phyloP scores from a whole-genome alignment of 2,329 filamentous ascomycete genomes.

The Seiridium cupressi region DNA sequence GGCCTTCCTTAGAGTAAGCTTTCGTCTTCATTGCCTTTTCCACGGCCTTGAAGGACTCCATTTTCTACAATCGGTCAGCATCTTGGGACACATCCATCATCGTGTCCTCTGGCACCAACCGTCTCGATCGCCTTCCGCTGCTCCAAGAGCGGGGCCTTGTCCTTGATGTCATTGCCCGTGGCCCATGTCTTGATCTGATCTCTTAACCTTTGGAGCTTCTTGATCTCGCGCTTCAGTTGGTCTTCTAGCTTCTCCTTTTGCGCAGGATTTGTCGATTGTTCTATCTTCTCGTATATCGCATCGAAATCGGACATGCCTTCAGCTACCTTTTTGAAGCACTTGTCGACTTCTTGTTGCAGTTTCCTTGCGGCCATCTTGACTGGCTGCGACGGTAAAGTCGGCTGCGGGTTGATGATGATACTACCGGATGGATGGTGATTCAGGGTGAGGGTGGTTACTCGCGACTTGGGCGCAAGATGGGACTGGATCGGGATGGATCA shows the following conservation, averaged over 20 bases:
- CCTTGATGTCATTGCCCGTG: conserved; percentile 97
- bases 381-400: conserved; percentile 6
- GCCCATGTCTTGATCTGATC: conserved; percentile 99
- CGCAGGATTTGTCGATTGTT: conserved; percentile 84
- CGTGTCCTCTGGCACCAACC: conserved; percentile 51
- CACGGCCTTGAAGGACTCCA: conserved; percentile 99
- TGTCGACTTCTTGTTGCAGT: conserved; percentile 96
- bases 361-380: conserved; percentile 88
- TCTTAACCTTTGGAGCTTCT: conserved; percentile 95
- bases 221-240: conserved; percentile 98
- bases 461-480: neutral
- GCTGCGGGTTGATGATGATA: neutral
- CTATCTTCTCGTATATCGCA: conserved; percentile 95
- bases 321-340: conserved; percentile 97
- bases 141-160: conserved; percentile 93
- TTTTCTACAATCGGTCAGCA: conserved; percentile 62
- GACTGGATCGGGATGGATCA: neutral
- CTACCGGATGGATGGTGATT: neutral
- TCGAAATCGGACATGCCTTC: conserved; percentile 94
- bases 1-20: conserved; percentile 96
- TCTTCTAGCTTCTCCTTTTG: conserved; percentile 99
- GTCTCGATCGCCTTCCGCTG: conserved; percentile 96
- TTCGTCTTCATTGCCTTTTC: conserved; percentile 99
- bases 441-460: neutral
- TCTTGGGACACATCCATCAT: neutral